Base-by-base conservation (phyloP, 2,329 filamentous ascomycete genomes). In the Orbilia brochopaga region DNA sequence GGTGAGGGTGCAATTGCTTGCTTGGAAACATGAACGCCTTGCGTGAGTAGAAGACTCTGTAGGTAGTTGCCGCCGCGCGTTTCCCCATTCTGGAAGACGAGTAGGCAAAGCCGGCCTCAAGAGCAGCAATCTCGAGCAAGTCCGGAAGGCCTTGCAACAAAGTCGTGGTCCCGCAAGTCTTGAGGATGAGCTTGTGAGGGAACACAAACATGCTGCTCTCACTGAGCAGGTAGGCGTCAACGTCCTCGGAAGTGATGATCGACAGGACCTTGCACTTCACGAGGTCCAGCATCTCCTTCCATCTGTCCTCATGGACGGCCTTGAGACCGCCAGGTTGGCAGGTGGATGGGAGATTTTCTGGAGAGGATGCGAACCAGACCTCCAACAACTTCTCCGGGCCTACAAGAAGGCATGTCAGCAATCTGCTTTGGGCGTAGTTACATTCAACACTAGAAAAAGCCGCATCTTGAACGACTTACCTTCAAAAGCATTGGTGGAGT, bases 121-220 rank as follows among this genome's bases (percentile, higher is more conserved):
- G 81, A 53, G 92, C 90, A 30, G 94, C 94, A 78, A 97, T 96
- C 79, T 95, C 91, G 60, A 99, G 84, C 80, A 99, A 89, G 76
- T 91, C 91, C 75, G 91, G 91, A 51, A 99, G 85, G 19, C 94
- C 94, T 53, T 90, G 88, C 5, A 99, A 86, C 59, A 99, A 83
- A 1, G 94, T 99, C 13, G 94, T 99, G 23, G 94, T 99, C 72
- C 94, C 94, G 78, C 94, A 99, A 6, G 94, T 99, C 86, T 99
- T 99, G 76, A 99, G 84, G 73, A 99, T 96, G 74, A 99, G 86
- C 84, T 99, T 99, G 86, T 99, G 94, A n/a, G 92, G 92, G 81
- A 96, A 99, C 77, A 99, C 91, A 79, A 99, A 99, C 92, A 99
- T 96, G 89, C 94, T 97, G 44, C 94, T 97, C 82, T 99, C 94